phyloP scores from a whole-genome alignment of 306 rosid genomes.

The Quillaja saponaria region DNA sequence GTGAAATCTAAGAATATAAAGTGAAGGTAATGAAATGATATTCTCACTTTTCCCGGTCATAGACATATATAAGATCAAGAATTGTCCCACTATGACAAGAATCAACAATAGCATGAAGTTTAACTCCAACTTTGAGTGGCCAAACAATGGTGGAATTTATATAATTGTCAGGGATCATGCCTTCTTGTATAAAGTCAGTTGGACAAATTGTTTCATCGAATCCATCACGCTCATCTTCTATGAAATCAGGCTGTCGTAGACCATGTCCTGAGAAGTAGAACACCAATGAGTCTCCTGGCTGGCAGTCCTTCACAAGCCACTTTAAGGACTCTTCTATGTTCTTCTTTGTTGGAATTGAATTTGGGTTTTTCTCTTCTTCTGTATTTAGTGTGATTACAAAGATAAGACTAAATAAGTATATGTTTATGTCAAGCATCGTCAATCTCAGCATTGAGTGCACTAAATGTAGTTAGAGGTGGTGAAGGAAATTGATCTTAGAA shows the following conservation, averaged over 20 bases:
- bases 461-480: too few species aligned
- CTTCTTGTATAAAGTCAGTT: conserved; percentile 59
- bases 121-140: conserved; percentile 70
- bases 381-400: conserved; percentile 19
- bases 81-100: conserved; percentile 87
- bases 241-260: conserved; percentile 59
- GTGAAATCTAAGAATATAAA: not conserved
- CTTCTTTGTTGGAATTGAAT: conserved; percentile 57
- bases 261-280: conserved; percentile 95
- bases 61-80: conserved; percentile 63
- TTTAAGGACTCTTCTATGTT: conserved; percentile 57
- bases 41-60: conserved; percentile 39
- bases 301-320: conserved; percentile 78
- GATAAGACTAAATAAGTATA: too few species aligned
- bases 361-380: conserved; percentile 38
- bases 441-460: too few species aligned
- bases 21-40: not conserved
- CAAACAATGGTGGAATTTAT: conserved; percentile 60
- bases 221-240: conserved; percentile 66
- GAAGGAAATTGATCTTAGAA: conserved; percentile 47
- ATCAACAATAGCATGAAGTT: conserved; percentile 77
- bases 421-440: too few species aligned
- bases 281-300: conserved; percentile 63
- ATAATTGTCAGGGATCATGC: conserved; percentile 64
- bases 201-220: conserved; percentile 76